These are phyloP conservation scores for Biscogniauxia marginata DNA, from an alignment of 2,329 filamentous ascomycete genomes.

Conservation along the genomic window DNA sequence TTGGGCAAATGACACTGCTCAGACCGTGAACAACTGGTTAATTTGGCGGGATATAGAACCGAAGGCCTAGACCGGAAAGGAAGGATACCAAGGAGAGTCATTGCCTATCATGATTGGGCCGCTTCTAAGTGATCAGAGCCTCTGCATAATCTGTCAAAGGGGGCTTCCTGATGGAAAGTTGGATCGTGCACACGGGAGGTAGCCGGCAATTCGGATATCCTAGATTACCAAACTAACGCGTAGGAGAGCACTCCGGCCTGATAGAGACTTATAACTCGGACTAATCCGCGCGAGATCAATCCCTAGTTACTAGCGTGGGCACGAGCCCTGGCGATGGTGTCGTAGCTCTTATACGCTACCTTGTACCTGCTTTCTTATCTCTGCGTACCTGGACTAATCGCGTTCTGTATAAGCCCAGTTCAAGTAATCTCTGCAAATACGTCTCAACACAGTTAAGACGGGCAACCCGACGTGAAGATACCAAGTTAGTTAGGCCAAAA, in stretches of 20 bases:
- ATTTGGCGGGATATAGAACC: background rate
- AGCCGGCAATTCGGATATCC: background rate
- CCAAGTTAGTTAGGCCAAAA: background rate
- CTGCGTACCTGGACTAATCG: no score
- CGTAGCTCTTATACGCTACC: no score
- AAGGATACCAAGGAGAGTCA: background rate
- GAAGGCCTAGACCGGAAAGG: background rate
- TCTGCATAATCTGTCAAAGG: background rate
- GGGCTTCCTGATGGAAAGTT: background rate
- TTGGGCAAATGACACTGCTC: background rate
- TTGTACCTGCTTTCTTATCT: no score
- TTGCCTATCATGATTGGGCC: background rate
- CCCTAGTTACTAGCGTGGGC: no score
- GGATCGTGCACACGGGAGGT: background rate
- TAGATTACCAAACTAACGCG: background rate
- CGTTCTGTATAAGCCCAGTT: no score
- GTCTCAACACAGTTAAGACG: background rate
- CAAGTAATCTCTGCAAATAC: no score
- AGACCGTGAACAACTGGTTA: background rate
- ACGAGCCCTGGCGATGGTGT: no score
- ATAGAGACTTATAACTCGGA: no score
- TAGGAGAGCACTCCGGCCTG: no score
- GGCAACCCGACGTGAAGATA: background rate
- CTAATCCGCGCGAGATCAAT: no score
- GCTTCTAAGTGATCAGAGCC: background rate